Base-by-base conservation (phyloP, 352 stramenopile species). In the Phytophthora foliorum region DNA sequence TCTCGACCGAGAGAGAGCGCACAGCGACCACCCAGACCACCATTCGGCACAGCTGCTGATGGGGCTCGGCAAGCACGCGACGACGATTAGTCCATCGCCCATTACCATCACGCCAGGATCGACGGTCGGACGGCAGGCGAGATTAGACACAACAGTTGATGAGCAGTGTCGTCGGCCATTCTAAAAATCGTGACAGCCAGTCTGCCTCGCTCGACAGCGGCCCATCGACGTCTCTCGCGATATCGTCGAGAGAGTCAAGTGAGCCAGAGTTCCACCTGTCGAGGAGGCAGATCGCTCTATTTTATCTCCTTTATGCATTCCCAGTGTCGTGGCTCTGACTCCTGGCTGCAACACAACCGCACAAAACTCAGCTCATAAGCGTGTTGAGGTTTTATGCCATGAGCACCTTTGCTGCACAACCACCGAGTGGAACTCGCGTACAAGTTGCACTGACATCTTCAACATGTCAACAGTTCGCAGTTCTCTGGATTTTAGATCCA, bases 21-120 rank as follows among this genome's bases (percentile, higher is more conserved):
- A 72, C 19, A 14, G 74, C 25, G 69, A 73, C 6, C 60, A 77
- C 3, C 34, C 54, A 7, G 79, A 90, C 44, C 71, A 81, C 27
- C 79, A 89, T 17, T 91, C 83, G 4, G 83, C 81, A 3, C 60
- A 86, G 46, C 66, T 91, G 22, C 45, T 91, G 29, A 89, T 91
- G 38, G 81, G 75, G 4, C 69, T 91, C 11, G 81, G 79, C 42
- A 81, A 78, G 22, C 65, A 27, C 27, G 22, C 62, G 29, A 67
- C 45, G 16, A 64, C 63, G 6, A 70, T 63, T 36, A 76, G 48
- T 49, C 53, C 63, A 9, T 71, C 67, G 10, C 52, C 55, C 2
- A 59, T 59, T 19, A 39, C n/a, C 17, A 31, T 59, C 22, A 61
- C 54, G 13, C 48, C 63, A 16, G n/a, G 34, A 57, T 50, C 63